Base-by-base conservation (phyloP, 2,329 filamentous ascomycete species). In the Chaetomium sp. region DNA sequence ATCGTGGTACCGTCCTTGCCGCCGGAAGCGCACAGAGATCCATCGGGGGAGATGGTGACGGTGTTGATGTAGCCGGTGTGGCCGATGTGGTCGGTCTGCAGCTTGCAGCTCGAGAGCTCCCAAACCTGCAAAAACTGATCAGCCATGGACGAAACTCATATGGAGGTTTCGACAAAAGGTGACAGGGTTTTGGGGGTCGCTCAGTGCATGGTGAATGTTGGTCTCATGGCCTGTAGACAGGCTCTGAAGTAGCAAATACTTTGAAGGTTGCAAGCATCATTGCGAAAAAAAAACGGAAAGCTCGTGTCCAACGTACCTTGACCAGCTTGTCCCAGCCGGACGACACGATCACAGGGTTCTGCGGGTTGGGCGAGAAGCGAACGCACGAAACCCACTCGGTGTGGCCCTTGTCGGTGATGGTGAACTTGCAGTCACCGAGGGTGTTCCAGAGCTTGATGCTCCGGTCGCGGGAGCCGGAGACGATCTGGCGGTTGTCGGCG, bases 191-290 rank as follows among this genome's bases (percentile, higher is more conserved):
- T 60, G 50, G 23, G 23, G 9, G 57, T 74, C 75, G 78, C 87
- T 96, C 92, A 96, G 92, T 85, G 86, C 87, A 69, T 27, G 67
- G 86, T 86, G 91, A 93, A 87, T 86, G 83, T 85, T 96, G 88
- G 92, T 99, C 94, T 99, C 95, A 98, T 97, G 81, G 92, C 93
- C 68, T 56, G 67, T 87, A 76, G 78, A 79, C 78, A 79, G 87
- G 92, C 93, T 99, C 95, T 97, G 94, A 98, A 99, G 95, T 98
- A 98, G 95, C 95, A 98, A 98, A 98, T 98, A 98, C 93, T 92
- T 93, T 84, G 79, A 82, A 82, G 70, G 65, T 78, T 87, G 90
- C 88, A 87, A 87, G 86, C 94, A 98, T 98, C 94, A 93, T 95
- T 79, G 87, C 83, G 83, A 79, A 71, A 65, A 68, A 19, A 58